A percentile compares a stretch with the other conserved stretches of the same genome.
phyloP scores from a whole-genome alignment of 2,329 filamentous ascomycete species.

The Ceratocystis alfenasii region DNA sequence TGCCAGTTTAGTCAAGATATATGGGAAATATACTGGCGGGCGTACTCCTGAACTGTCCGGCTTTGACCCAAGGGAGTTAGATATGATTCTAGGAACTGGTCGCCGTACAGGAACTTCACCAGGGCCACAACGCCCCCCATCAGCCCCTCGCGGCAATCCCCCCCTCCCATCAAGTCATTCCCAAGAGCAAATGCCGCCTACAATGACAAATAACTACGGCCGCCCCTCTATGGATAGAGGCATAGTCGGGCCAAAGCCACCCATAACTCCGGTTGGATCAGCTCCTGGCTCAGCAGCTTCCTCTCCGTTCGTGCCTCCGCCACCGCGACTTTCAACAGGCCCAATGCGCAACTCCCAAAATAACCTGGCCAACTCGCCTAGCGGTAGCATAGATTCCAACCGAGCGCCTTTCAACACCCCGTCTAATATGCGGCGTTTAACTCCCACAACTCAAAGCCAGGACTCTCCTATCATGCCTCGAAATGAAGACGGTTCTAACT shows the following conservation, averaged over 20 bases:
- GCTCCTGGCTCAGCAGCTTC: constrained; percentile 21
- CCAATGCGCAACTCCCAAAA: constrained; percentile 24
- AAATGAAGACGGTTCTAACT: constrained; percentile 41
- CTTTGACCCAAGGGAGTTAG: constrained; percentile 69
- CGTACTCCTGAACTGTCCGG: constrained; percentile 66
- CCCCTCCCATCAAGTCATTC: constrained; percentile 24
- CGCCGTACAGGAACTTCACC: constrained; percentile 25
- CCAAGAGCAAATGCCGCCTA: constrained; percentile 13
- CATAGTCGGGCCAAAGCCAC: constrained; percentile 16
- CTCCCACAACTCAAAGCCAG: constrained; percentile 44
- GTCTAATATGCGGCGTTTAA: constrained; percentile 37
- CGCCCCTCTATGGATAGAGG: constrained; percentile 21
- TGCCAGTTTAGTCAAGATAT: constrained; percentile 90
- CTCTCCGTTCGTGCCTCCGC: constrained; percentile 30
- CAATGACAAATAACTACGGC: constrained; percentile 16
- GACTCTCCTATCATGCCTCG: constrained; percentile 37
- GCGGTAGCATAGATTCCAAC: constrained; percentile 41
- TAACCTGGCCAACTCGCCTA: constrained; percentile 34
- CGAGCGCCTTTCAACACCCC: constrained; percentile 32
- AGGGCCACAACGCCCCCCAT: not conserved
- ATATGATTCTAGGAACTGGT: constrained; percentile 55
- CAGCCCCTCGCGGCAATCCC: constrained; percentile 28
- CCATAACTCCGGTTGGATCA: constrained; percentile 21
- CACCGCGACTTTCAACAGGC: constrained; percentile 32
- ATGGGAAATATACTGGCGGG: constrained; percentile 87